These are phyloP conservation scores for Ophidiomyces ophidiicola DNA, from an alignment of 2,329 filamentous ascomycete genomes.

Conservation along the genomic window DNA sequence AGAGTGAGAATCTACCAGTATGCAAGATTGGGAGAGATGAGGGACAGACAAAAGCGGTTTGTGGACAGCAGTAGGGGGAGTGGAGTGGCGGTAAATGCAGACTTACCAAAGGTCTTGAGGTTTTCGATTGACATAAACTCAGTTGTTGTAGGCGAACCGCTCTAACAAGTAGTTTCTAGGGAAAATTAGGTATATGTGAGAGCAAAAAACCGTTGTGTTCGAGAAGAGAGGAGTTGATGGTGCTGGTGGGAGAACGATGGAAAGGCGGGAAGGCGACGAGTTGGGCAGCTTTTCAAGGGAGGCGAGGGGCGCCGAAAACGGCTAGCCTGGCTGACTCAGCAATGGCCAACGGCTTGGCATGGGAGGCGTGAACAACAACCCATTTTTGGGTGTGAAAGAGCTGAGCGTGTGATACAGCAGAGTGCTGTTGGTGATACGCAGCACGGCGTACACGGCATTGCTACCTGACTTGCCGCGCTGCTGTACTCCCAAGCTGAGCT, in stretches of 20 bases:
- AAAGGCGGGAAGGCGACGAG: too few relatives aligned
- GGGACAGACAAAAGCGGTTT: neutral
- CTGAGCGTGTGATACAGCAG: too few relatives aligned
- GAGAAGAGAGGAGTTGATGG: constrained; percentile 1
- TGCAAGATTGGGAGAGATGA: neutral
- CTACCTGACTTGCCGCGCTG: too few relatives aligned
- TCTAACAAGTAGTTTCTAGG: constrained; percentile 30
- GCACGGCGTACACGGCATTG: too few relatives aligned
- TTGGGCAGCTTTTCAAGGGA: too few relatives aligned
- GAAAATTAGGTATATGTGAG: constrained; percentile 16
- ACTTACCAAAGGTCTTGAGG: constrained; percentile 87
- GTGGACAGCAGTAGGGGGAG: neutral
- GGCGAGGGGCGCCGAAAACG: constrained; percentile 6
- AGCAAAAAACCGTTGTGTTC: neutral
- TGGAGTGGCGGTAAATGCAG: constrained; percentile 10
- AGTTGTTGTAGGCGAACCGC: constrained; percentile 49
- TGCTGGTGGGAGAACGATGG: constrained; percentile 6
- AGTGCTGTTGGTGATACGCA: too few relatives aligned
- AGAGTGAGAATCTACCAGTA: neutral
- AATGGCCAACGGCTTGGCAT: constrained; percentile 3
- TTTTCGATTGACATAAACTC: constrained; percentile 99
- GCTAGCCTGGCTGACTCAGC: constrained; percentile 10
- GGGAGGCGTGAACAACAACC: neutral
- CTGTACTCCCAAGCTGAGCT: too few relatives aligned
- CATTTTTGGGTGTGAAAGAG: too few relatives aligned